These are phyloP conservation scores for Colletotrichum sp. DNA, from an alignment of 2,329 filamentous ascomycete species.

Conservation along the genomic window DNA sequence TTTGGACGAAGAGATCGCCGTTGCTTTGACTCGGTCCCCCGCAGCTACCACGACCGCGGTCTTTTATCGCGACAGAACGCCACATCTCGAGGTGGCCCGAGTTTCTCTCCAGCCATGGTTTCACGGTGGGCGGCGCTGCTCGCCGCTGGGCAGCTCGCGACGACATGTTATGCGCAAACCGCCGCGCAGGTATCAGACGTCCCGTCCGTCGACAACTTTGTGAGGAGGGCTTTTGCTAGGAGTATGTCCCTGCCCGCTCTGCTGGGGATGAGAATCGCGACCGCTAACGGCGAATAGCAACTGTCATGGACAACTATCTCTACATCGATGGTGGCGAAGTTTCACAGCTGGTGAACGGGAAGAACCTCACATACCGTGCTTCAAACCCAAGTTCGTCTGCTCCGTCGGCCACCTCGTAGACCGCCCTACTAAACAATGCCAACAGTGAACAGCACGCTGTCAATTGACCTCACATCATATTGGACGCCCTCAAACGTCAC, in stretches of 20 bases:
- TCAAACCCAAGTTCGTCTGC: not conserved
- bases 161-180: not conserved
- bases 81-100: not conserved
- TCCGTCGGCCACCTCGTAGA: not conserved
- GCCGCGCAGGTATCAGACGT: not conserved
- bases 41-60: not conserved
- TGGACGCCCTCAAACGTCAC: slow-evolving; percentile 12
- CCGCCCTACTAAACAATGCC: not conserved
- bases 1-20: not conserved
- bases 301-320: slow-evolving; percentile 6
- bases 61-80: not conserved
- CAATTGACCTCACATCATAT: slow-evolving; percentile 19
- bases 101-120: not conserved
- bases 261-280: not conserved
- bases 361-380: not conserved
- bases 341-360: not conserved
- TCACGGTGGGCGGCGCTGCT: not conserved
- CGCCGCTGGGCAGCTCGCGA: not conserved
- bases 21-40: not conserved
- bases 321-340: slow-evolving; percentile 19
- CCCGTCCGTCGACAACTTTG: not conserved
- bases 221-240: slow-evolving; percentile 7
- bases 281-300: not conserved
- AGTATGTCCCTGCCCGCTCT: not conserved
- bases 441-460: slow-evolving; percentile 20